Evolutionary conservation across 2,329 filamentous ascomycete genomes (phyloP).

Genomic region (Tolypocladium amazonense): DNA sequence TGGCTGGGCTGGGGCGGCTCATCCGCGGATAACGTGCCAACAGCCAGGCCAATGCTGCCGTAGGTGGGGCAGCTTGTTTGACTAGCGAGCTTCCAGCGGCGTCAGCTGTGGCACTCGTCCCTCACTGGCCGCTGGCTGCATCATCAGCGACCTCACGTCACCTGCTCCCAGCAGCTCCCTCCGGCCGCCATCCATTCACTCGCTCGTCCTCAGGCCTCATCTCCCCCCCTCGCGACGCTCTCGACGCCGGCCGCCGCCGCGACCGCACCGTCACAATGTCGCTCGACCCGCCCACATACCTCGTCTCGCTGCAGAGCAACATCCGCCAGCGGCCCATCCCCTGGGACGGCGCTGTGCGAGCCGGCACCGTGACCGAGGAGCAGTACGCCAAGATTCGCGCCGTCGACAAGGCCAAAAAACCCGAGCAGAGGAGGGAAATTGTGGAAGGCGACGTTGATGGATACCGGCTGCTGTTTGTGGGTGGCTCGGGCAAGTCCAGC

Average conservation of each 20-base stretch:
- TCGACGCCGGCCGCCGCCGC: not conserved
- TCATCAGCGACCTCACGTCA: not conserved
- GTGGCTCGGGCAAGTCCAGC: constrained; percentile 55
- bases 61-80: not conserved
- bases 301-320: constrained; percentile 82
- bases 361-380: constrained; percentile 84
- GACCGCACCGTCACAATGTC: constrained; percentile 51
- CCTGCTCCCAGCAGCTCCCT: not conserved
- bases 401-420: constrained; percentile 86
- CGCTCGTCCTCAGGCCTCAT: not conserved
- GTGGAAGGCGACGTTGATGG: constrained; percentile 71
- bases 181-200: not conserved
- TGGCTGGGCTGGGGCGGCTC: not conserved
- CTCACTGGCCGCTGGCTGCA: not conserved
- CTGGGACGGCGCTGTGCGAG: constrained; percentile 92
- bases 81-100: not conserved
- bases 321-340: constrained; percentile 92
- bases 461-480: constrained; percentile 73
- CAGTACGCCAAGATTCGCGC: constrained; percentile 94
- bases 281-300: constrained; percentile 82
- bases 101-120: not conserved
- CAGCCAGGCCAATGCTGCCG: not conserved
- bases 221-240: not conserved
- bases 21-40: not conserved
- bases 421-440: constrained; percentile 71